Evolutionary conservation across 2,329 filamentous ascomycete genomes (phyloP).

Genomic region (Colletotrichum sidae): DNA sequence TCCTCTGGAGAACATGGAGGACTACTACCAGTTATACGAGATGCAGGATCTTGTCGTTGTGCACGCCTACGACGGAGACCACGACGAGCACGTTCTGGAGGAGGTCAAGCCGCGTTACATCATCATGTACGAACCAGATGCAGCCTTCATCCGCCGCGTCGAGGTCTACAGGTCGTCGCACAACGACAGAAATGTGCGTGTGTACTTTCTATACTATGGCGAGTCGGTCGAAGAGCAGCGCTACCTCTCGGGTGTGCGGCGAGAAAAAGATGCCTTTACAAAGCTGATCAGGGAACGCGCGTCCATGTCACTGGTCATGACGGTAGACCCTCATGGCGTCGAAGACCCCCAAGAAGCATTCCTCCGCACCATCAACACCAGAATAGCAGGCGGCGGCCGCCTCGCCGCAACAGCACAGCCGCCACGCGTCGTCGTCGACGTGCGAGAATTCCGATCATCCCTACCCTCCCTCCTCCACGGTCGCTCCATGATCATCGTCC

Average conservation of each 20-base stretch:
- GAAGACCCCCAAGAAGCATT: conserved; percentile 92
- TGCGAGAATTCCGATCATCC: conserved; percentile 94
- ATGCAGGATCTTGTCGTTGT: conserved; percentile 90
- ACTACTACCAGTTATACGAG: conserved; percentile 90
- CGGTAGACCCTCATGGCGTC: conserved; percentile 73
- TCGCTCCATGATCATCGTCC: conserved; percentile 87
- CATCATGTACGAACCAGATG: conserved; percentile 98
- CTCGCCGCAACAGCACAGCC: conserved; percentile 86
- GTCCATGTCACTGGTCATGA: conserved; percentile 90
- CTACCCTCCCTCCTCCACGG: conserved; percentile 92
- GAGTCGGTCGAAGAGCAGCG: conserved; percentile 95
- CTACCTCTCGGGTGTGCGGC: conserved; percentile 88
- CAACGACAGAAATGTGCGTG: conserved; percentile 85
- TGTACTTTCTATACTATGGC: conserved; percentile 97
- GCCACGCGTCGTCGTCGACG: conserved; percentile 92
- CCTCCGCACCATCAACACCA: conserved; percentile 93
- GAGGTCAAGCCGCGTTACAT: conserved; percentile 94
- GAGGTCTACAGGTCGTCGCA: conserved; percentile 98
- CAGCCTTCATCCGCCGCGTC: conserved; percentile 91
- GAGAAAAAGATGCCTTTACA: conserved; percentile 96
- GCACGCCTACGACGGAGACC: conserved; percentile 94
- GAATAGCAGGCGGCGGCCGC: conserved; percentile 92
- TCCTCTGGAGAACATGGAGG: conserved; percentile 89
- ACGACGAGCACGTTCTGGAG: conserved; percentile 96
- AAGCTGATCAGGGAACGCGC: conserved; percentile 94